Evolutionary conservation across 495 filamentous ascomycete species (phyloP).

Genomic region (Xylaria palmicola): DNA sequence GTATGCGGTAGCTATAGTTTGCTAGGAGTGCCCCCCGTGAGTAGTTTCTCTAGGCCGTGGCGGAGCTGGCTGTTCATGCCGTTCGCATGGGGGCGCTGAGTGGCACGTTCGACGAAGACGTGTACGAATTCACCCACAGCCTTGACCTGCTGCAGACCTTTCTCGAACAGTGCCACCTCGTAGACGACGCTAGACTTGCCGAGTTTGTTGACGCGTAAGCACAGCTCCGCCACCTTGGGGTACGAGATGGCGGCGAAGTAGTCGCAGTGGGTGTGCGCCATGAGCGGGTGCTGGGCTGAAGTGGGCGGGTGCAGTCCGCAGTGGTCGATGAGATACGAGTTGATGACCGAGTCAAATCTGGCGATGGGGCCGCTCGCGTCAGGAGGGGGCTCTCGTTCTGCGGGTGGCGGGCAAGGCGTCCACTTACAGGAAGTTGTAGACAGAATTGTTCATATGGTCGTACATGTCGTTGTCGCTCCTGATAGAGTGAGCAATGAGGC

Average conservation of each 20-base stretch:
- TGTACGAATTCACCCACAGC: conserved; percentile 86
- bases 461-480: conserved; percentile 98
- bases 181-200: conserved; percentile 89
- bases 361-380: background rate
- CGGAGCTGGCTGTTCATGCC: conserved; percentile 60
- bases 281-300: conserved; percentile 71
- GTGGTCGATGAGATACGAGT: conserved; percentile 79
- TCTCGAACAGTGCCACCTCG: conserved; percentile 84
- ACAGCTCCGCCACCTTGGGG: conserved; percentile 78
- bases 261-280: conserved; percentile 78
- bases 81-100: conserved; percentile 58
- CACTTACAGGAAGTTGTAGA: conserved; percentile 71
- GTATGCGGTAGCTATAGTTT: conserved; percentile 21
- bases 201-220: conserved; percentile 76
- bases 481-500: background rate
- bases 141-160: conserved; percentile 69
- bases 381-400: background rate
- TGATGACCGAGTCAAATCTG: conserved; percentile 81
- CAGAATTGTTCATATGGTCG: conserved; percentile 77
- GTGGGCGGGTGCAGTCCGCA: conserved; percentile 72
- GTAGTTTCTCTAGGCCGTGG: conserved; percentile 50
- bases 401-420: background rate
- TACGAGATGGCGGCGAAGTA: conserved; percentile 85
- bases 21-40: conserved; percentile 18
- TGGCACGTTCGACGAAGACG: conserved; percentile 80